A percentile compares a stretch with the other conserved stretches of the same genome.
phyloP scores from a whole-genome alignment of 1,284 basidiomycete genomes.

The Singerocomus rubriflavus region DNA sequence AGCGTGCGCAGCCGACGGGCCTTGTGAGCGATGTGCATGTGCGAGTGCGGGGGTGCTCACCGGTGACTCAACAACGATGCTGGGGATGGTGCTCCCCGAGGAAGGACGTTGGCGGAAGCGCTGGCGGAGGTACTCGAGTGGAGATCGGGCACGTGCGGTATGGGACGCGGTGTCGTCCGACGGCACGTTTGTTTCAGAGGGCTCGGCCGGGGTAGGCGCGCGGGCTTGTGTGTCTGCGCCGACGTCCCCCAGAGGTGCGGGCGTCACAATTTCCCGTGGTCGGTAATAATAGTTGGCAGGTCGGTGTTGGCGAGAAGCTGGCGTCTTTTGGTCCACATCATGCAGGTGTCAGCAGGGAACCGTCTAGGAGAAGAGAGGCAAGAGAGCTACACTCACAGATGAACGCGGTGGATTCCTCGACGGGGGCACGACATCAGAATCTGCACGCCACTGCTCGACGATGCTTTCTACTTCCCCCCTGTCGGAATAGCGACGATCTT shows the following conservation, averaged over 20 bases:
- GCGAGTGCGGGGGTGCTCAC: slow-evolving; percentile 14
- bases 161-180: slow-evolving; percentile 5
- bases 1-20: neutral
- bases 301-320: slow-evolving; percentile 11
- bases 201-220: slow-evolving; percentile 15
- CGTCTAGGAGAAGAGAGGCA: neutral
- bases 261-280: slow-evolving; percentile 19
- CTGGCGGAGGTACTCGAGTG: slow-evolving; percentile 25
- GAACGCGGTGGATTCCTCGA: slow-evolving; percentile 19
- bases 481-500: slow-evolving; percentile 12
- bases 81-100: slow-evolving; percentile 30
- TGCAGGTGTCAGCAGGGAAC: slow-evolving; percentile 5
- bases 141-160: slow-evolving; percentile 11
- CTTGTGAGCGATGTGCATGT: neutral
- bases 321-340: slow-evolving; percentile 15
- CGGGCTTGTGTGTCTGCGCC: slow-evolving; percentile 11
- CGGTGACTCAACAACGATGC: slow-evolving; percentile 37
- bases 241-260: slow-evolving; percentile 15
- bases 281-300: slow-evolving; percentile 20
- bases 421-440: slow-evolving; percentile 19
- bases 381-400: slow-evolving; percentile 15
- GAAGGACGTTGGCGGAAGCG: slow-evolving; percentile 29
- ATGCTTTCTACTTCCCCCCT: slow-evolving; percentile 29
- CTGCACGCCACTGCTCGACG: slow-evolving; percentile 31
- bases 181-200: slow-evolving; percentile 2